These are phyloP conservation scores for Talaromyces amestolkiae DNA, from an alignment of 2,329 filamentous ascomycete species.

Conservation along the genomic window DNA sequence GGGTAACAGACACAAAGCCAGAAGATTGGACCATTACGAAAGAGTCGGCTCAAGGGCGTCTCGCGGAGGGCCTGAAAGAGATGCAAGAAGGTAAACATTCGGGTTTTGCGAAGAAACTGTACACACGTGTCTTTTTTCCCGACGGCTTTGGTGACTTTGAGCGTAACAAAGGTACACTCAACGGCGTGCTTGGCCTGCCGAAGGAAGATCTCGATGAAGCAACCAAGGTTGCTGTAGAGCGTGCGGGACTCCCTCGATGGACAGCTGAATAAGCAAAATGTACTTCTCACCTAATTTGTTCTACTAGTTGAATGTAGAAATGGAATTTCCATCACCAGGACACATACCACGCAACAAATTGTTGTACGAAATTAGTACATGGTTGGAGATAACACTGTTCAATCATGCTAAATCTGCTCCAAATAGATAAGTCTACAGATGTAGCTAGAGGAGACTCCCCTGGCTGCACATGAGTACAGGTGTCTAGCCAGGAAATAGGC, in stretches of 20 bases:
- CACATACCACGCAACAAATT: not conserved
- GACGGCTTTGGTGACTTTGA: constrained; percentile 26
- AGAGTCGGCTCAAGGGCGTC: constrained; percentile 50
- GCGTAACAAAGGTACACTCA: not conserved
- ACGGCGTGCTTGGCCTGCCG: constrained; percentile 3
- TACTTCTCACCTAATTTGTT: too few species aligned
- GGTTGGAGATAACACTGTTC: not conserved
- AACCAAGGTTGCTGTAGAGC: constrained; percentile 5
- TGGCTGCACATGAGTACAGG: not conserved
- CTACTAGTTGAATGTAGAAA: too few species aligned
- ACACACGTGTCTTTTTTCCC: constrained; percentile 55
- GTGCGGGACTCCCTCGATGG: not conserved
- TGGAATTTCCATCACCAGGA: not conserved
- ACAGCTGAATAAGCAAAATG: not conserved
- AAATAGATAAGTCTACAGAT: not conserved
- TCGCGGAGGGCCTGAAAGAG: constrained; percentile 46
- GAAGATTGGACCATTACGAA: constrained; percentile 59
- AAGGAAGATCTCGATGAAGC: constrained; percentile 8
- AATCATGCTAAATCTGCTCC: not conserved
- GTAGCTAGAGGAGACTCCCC: not conserved
- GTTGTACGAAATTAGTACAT: not conserved
- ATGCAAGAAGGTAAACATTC: constrained; percentile 26
- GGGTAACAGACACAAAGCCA: constrained; percentile 57
- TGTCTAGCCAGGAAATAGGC: too few species aligned
- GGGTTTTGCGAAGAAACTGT: constrained; percentile 54